These are phyloP conservation scores for Talaromyces sp. DNA, from an alignment of 2,329 filamentous ascomycete species.

Conservation along the genomic window DNA sequence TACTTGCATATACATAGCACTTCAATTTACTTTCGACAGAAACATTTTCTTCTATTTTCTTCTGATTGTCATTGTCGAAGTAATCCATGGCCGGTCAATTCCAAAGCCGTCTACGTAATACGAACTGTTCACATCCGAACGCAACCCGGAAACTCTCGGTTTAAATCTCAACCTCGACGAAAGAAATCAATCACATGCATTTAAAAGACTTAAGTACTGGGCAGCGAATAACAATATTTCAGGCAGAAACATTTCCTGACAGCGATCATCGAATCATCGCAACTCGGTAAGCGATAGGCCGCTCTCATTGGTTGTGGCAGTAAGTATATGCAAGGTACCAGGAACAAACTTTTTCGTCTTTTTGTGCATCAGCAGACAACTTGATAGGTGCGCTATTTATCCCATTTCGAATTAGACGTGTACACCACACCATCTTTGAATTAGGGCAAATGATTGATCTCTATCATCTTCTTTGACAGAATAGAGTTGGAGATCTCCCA, in stretches of 20 bases:
- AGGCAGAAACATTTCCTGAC: slow-evolving; percentile 1
- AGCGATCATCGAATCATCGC: background rate
- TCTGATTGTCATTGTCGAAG: background rate
- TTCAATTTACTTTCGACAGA: background rate
- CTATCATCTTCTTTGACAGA: background rate
- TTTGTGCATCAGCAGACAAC: background rate
- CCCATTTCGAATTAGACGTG: background rate
- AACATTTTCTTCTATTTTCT: background rate
- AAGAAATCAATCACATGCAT: background rate
- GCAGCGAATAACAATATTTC: background rate
- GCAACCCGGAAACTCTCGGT: background rate
- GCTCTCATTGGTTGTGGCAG: background rate
- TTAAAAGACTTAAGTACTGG: background rate
- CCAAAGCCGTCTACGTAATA: slow-evolving; percentile 1
- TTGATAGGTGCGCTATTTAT: background rate
- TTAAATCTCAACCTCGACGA: background rate
- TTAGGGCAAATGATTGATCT: background rate
- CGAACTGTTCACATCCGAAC: background rate
- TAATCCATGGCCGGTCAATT: background rate
- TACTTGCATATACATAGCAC: slow-evolving; percentile 10
- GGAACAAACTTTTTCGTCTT: slow-evolving; percentile 6
- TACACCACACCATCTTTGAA: background rate
- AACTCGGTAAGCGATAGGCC: background rate
- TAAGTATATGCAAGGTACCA: slow-evolving; percentile 14
- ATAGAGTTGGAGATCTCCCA: background rate